Base-by-base conservation (phyloP, 768 basidiomycete genomes). In the Gymnopilus junonius region DNA sequence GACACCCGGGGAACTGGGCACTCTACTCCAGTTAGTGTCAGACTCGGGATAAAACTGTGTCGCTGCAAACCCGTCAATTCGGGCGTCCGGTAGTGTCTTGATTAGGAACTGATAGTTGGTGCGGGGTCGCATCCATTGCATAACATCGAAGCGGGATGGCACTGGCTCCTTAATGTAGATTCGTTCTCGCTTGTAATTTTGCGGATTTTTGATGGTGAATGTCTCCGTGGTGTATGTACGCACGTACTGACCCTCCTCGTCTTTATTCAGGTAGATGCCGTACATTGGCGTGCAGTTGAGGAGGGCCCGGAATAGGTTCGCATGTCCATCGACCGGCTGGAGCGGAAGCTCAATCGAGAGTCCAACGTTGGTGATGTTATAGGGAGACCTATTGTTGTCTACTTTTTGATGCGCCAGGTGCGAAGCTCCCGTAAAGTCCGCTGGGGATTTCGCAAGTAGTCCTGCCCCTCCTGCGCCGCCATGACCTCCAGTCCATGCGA, bases 131-230 rank as follows among this genome's bases (percentile, higher is more conserved):
- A 55, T 55, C 60, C 53, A 61, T 46, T 61, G 53, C 23, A 14
- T 34, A 5, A 61, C 60, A 21, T 54, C 53, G 53, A 61, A 61
- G 4, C 40, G 60, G 42, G 60, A 55, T 7, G 59, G 59, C 17
- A 61, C 59, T 31, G 35, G 51, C 29, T 61, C 59, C 34, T 61
- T 53, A 40, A 61, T 61, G 25, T 42, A 61, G n/a, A 61, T 61
- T 4, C 11, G 27, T 40, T 61, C 51, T 29, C 29, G 27, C 11
- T 45, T 31, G 51, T 61, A 61, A n/a, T 27, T 23, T 20, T 42
- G 34, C 5, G 8, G 50, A 21, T 61, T 61, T 14, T 61, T 11
- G 23, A 35, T 51, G 11, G 17, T 42, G 39, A 61, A 54, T n/a
- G 34, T 42, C 12, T 61, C 59, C 20, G 23, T 43, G 31, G 59